Evolutionary conservation across 441 rosid genomes (phyloP).

Genomic region (Eutrema salsugineum): DNA sequence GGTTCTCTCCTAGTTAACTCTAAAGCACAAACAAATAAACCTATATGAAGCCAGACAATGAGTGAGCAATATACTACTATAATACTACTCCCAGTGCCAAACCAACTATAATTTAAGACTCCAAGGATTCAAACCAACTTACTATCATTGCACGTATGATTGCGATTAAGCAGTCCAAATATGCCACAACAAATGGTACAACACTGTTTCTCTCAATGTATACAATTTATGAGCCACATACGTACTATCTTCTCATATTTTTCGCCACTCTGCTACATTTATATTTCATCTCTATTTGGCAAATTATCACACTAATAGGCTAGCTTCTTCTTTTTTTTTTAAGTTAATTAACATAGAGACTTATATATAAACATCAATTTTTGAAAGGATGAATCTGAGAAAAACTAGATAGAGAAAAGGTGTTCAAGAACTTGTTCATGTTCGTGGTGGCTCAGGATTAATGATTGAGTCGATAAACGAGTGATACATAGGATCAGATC

Average conservation of each 20-base stretch:
- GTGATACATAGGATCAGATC: slow-evolving; percentile 55
- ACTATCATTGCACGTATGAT: too few species aligned
- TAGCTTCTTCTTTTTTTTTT: too few species aligned
- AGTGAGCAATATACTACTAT: too few species aligned
- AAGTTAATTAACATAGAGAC: background rate
- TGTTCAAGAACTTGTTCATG: background rate
- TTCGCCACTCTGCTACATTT: slow-evolving; percentile 27
- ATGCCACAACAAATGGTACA: slow-evolving; percentile 3
- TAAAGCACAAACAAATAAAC: too few species aligned
- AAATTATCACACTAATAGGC: background rate
- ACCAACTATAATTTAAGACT: too few species aligned
- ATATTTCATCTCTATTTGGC: background rate
- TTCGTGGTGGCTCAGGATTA: slow-evolving; percentile 31
- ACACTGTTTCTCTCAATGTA: slow-evolving; percentile 20
- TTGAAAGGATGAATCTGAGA: background rate
- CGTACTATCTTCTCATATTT: slow-evolving; percentile 38
- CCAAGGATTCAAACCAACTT: too few species aligned
- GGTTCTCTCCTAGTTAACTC: too few species aligned
- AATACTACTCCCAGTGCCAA: too few species aligned
- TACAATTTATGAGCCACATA: slow-evolving; percentile 41
- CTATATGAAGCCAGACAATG: too few species aligned
- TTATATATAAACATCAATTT: background rate
- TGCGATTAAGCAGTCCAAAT: slow-evolving; percentile 9
- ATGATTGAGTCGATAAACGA: slow-evolving; percentile 54
- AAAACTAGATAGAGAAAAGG: background rate